phyloP scores from a whole-genome alignment of 116 monocot genomes.

The Phalaenopsis hybrid region DNA sequence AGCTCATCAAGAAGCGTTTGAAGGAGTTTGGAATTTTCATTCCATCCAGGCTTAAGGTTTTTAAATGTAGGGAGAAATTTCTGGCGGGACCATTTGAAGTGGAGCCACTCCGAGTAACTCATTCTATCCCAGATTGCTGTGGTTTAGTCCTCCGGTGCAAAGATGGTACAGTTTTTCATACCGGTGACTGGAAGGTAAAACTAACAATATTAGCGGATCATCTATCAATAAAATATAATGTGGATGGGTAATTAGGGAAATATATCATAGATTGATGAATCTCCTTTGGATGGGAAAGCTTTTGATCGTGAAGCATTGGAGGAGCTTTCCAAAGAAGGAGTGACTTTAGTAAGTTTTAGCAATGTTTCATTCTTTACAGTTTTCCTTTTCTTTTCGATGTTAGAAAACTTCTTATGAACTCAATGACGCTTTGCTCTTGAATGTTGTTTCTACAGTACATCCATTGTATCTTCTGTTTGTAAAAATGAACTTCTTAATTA shows the following conservation, averaged over 20 bases:
- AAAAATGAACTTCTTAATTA: background rate
- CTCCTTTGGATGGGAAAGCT: conserved; percentile 91
- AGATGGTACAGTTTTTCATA: conserved; percentile 96
- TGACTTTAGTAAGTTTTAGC: conserved; percentile 77
- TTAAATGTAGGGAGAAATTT: conserved; percentile 70
- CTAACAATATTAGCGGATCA: background rate
- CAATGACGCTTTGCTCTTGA: background rate
- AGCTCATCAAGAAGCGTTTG: conserved; percentile 98
- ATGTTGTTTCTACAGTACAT: conserved; percentile 1
- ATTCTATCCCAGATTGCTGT: conserved; percentile 99
- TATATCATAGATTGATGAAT: conserved; percentile 78
- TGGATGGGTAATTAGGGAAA: conserved; percentile 8
- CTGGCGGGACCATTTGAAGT: conserved; percentile 97
- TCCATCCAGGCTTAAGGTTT: conserved; percentile 79
- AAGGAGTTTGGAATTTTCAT: conserved; percentile 93
- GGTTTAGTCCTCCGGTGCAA: conserved; percentile 89
- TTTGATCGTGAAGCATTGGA: conserved; percentile 97
- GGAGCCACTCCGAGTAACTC: conserved; percentile 97
- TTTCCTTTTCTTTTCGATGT: background rate
- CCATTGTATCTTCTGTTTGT: background rate
- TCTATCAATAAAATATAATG: background rate
- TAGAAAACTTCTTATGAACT: background rate
- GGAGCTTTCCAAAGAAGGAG: conserved; percentile 95
- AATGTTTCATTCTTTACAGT: background rate
- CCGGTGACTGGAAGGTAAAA: conserved; percentile 99